Conservation (phyloP, 345 rosid genomes). For the Rhizophora apiculata region DNA sequence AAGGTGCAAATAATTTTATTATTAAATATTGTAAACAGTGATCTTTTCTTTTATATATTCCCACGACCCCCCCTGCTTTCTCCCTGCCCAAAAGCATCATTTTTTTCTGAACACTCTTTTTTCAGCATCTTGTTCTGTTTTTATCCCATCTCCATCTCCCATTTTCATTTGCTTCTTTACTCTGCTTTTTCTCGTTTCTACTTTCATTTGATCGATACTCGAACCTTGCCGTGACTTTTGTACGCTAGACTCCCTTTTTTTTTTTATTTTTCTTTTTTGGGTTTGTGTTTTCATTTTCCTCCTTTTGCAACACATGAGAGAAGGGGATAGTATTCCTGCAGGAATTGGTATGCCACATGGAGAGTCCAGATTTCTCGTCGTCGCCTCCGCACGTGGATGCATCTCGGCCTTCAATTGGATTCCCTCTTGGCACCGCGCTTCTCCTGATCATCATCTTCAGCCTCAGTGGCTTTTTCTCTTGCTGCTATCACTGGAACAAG, state of each 20-base stretch:
- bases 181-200: neutral
- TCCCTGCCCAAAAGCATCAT: neutral
- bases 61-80: neutral
- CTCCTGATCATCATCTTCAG: conserved; percentile 78
- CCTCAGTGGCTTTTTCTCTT: conserved; percentile 90
- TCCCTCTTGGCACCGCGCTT: conserved; percentile 92
- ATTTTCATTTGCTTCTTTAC: neutral
- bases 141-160: conserved; percentile 1
- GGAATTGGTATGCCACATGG: conserved; percentile 37
- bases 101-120: neutral
- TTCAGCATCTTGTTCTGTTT: conserved; percentile 17
- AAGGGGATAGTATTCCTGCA: conserved; percentile 4
- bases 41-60: conserved; percentile 30
- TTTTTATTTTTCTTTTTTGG: neutral
- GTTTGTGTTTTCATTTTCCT: neutral
- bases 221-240: too few relatives aligned
- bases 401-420: conserved; percentile 84
- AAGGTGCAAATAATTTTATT: too few relatives aligned
- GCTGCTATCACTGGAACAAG: conserved; percentile 98
- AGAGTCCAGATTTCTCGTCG: conserved; percentile 62
- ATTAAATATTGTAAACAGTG: too few relatives aligned
- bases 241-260: too few relatives aligned
- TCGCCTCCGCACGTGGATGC: conserved; percentile 78
- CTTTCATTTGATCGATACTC: too few relatives aligned
- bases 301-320: conserved; percentile 25